Evolutionary conservation across 1,139 yeast species (phyloP), one percentile per base, ranked within the genome.

Genomic region (Saccharomycopsis crataegensis): DNA sequence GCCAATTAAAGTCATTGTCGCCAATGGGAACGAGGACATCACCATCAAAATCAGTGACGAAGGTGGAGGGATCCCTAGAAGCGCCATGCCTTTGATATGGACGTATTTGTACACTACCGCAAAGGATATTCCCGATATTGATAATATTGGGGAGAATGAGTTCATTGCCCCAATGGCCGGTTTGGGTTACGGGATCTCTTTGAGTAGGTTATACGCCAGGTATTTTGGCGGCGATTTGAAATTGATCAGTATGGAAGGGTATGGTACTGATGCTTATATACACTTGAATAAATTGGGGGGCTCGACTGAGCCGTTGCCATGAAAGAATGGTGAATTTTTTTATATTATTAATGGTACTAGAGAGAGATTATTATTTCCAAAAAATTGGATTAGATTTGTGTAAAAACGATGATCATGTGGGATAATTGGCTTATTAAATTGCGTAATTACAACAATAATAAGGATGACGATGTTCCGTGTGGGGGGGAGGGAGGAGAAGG

Each of bases 41-140:
- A 90, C 96, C n/a, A 85, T 89, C 62, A 90, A 90, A 67, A 83
- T 89, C 57, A 83, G 93, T 46, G 97, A 89, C 66, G 96, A 89
- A 70, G 97, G 96, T 49, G 97, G 96, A 43, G 96, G 96, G 34
- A 88, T 90, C 58, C 87, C 96, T 3, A 75, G 96, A 58, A 78
- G 89, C 58, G 93, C 87, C 55, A 79, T 87, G 31, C 95, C 96
- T 1, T 74, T 86, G 59, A 87, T 89, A 49, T 89, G 96, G 96
- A 88, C 96, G 0, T 89, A 89, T 65, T 77, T 90, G 67, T 89
- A 89, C 69, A 89, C 96, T 6, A 87, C 96, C 0, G 96, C 91
- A 51, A 80, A 82, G 62, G 79, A 82, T 58, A 80, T 87, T 8
- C 93, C 93, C 1, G 77, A 74, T 31, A 70, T 85, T 53, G 91